A percentile compares a stretch with the other conserved stretches of the same genome.
These are phyloP conservation scores for Osmanthus fragrans DNA, from an alignment of 257 asterid species.

Conservation along the genomic window DNA sequence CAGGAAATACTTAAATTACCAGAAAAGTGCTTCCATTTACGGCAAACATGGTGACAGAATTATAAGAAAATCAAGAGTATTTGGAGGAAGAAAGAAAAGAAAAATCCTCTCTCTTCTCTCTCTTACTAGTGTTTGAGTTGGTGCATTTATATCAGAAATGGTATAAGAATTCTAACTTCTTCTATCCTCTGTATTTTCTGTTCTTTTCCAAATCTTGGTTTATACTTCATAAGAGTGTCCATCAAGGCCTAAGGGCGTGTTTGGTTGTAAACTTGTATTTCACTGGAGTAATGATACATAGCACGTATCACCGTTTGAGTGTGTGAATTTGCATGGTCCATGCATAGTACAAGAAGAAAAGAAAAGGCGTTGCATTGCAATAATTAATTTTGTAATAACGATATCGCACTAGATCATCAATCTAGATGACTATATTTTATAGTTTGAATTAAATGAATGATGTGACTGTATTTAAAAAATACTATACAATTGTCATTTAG, in stretches of 20 bases:
- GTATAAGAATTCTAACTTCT: constrained; percentile 8
- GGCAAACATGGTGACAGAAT: constrained; percentile 62
- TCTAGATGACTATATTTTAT: no score
- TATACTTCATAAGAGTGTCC: not conserved
- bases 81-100: constrained; percentile 11
- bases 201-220: not conserved
- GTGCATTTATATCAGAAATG: constrained; percentile 31
- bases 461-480: no score
- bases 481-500: no score
- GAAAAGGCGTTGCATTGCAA: not conserved
- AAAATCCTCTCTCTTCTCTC: not conserved
- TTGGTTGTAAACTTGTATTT: not conserved
- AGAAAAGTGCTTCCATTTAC: constrained; percentile 55
- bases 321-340: not conserved
- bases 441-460: no score
- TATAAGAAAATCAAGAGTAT: not conserved
- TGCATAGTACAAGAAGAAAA: not conserved
- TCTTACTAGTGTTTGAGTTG: constrained; percentile 10
- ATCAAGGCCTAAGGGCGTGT: not conserved
- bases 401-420: no score
- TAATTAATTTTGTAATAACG: no score
- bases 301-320: no score
- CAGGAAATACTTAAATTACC: constrained; percentile 43
- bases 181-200: not conserved
- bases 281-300: not conserved